Percentiles rank a stretch among this genome's conserved stretches.
These are phyloP conservation scores for Alternaria burnsii DNA, from an alignment of 2,329 filamentous ascomycete species.

Conservation along the genomic window DNA sequence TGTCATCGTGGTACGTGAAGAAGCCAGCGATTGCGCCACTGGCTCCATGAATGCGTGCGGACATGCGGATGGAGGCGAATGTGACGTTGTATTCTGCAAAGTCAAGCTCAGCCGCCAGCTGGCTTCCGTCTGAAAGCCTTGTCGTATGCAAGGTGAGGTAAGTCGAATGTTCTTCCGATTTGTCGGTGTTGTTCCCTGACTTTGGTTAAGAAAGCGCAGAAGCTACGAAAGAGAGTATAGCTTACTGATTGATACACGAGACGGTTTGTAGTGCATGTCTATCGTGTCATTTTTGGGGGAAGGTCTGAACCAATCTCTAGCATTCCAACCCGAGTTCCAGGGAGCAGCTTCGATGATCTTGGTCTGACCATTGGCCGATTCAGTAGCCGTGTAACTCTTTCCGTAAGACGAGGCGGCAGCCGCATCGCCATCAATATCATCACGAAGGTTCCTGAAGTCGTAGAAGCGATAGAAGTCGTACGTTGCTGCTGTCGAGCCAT, in stretches of 20 bases:
- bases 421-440: not conserved
- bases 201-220: not conserved
- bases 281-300: slow-evolving; percentile 1
- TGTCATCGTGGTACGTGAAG: slow-evolving; percentile 25
- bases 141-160: slow-evolving; percentile 15
- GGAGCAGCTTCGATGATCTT: slow-evolving; percentile 15
- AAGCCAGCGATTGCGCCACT: slow-evolving; percentile 20
- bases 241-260: slow-evolving; percentile 18
- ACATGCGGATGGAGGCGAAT: slow-evolving; percentile 21
- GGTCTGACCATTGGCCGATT: not conserved
- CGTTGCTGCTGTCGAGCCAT: slow-evolving; percentile 14
- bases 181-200: not conserved
- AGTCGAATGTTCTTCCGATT: not conserved
- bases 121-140: slow-evolving; percentile 9
- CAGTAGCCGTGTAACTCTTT: not conserved
- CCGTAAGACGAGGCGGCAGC: not conserved
- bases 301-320: slow-evolving; percentile 12
- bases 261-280: slow-evolving; percentile 14
- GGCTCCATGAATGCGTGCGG: slow-evolving; percentile 16
- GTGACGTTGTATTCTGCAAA: slow-evolving; percentile 21
- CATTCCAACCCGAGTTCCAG: slow-evolving; percentile 19
- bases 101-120: slow-evolving; percentile 15
- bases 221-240: not conserved
- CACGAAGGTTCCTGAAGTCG: slow-evolving; percentile 18
- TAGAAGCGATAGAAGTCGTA: slow-evolving; percentile 29